phyloP scores from a whole-genome alignment of 1,284 basidiomycete genomes.

The Ceratobasidium sp. region DNA sequence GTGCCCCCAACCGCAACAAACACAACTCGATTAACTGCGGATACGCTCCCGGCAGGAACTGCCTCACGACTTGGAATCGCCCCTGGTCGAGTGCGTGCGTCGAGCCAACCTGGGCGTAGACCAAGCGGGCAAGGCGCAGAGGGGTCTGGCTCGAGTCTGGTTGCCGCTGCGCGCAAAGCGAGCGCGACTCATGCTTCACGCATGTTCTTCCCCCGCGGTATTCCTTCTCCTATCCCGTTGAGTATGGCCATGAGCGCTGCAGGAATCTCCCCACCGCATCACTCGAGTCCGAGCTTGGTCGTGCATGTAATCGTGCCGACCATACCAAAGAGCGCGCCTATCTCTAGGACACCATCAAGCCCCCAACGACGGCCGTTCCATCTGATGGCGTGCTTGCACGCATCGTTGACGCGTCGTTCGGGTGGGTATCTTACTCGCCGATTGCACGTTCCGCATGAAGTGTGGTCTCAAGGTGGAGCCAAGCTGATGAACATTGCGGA shows the following conservation, averaged over 20 bases:
- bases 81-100: slow-evolving; percentile 60
- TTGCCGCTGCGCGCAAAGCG: slow-evolving; percentile 11
- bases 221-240: slow-evolving; percentile 21
- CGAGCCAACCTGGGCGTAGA: slow-evolving; percentile 44
- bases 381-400: slow-evolving; percentile 80
- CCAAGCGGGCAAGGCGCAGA: slow-evolving; percentile 66
- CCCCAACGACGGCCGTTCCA: slow-evolving; percentile 87
- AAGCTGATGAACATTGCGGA: slow-evolving; percentile 82
- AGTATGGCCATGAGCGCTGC: slow-evolving; percentile 4
- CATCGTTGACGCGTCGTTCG: slow-evolving; percentile 80
- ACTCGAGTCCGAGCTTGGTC: slow-evolving; percentile 24
- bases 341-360: slow-evolving; percentile 25
- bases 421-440: slow-evolving; percentile 89
- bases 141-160: background rate
- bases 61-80: slow-evolving; percentile 48
- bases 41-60: slow-evolving; percentile 55
- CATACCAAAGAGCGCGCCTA: slow-evolving; percentile 23
- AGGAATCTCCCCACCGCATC: background rate
- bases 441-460: slow-evolving; percentile 85
- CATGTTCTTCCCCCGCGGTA: slow-evolving; percentile 21
- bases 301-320: slow-evolving; percentile 11
- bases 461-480: slow-evolving; percentile 89
- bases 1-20: slow-evolving; percentile 47
- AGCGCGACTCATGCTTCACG: slow-evolving; percentile 22
- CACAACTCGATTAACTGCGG: slow-evolving; percentile 50